These are phyloP conservation scores for Cylindrodendrum hubeiense DNA, from an alignment of 2,329 filamentous ascomycete species.

Conservation along the genomic window DNA sequence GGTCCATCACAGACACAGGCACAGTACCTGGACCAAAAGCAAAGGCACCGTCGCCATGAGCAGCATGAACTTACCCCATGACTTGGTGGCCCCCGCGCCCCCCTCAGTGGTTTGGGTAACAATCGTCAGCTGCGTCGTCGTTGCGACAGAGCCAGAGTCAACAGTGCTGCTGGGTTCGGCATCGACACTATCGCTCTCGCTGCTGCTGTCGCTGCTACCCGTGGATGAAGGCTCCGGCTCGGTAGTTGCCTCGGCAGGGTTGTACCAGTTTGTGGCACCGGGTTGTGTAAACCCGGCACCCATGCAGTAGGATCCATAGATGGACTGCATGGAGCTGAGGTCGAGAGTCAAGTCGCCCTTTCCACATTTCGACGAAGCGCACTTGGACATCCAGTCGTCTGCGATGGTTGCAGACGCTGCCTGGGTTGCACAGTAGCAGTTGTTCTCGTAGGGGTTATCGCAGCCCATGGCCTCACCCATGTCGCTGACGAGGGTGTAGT, in stretches of 20 bases:
- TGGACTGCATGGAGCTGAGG: constrained; percentile 41
- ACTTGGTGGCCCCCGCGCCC: constrained; percentile 34
- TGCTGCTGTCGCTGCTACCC: background rate
- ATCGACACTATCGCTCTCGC: constrained; percentile 11
- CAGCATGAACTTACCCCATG: constrained; percentile 47
- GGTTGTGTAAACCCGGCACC: constrained; percentile 42
- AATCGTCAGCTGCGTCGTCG: constrained; percentile 40
- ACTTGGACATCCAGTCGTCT: constrained; percentile 36
- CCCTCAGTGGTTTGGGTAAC: constrained; percentile 43
- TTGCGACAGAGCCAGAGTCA: constrained; percentile 30
- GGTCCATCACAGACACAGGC: constrained; percentile 4
- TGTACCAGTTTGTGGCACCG: constrained; percentile 42
- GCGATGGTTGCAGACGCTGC: constrained; percentile 35
- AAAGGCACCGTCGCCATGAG: constrained; percentile 41
- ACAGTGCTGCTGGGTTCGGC: constrained; percentile 37
- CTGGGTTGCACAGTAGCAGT: constrained; percentile 43
- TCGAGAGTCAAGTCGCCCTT: constrained; percentile 39
- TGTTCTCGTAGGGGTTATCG: constrained; percentile 40
- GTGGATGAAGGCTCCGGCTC: constrained; percentile 21
- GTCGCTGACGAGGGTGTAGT: constrained; percentile 28
- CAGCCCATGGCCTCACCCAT: constrained; percentile 40
- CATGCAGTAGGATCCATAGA: constrained; percentile 45
- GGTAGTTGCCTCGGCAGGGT: constrained; percentile 36
- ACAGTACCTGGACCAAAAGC: constrained; percentile 46
- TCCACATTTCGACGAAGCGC: constrained; percentile 33